Evolutionary conservation across 805 yeast genomes (phyloP).

Genomic region (Candida khao-thaluensis): DNA sequence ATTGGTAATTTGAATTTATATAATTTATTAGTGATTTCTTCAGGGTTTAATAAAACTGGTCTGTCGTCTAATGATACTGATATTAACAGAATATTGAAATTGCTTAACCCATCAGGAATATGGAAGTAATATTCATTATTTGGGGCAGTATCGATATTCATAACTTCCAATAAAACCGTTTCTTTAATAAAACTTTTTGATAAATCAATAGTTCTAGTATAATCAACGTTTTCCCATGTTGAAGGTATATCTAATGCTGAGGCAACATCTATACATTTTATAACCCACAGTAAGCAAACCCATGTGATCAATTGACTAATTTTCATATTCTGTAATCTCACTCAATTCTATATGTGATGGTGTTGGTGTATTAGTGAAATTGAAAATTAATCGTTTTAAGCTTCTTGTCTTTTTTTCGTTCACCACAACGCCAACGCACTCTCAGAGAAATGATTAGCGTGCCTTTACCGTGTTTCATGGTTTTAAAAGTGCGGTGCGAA

Average conservation of each 20-base stretch:
- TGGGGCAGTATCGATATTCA: slow-evolving; percentile 58
- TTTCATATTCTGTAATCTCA: neutral
- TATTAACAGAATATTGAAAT: slow-evolving; percentile 43
- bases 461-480: slow-evolving; percentile 8
- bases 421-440: no score
- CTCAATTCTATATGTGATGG: no score
- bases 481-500: slow-evolving; percentile 6
- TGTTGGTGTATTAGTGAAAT: no score
- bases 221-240: slow-evolving; percentile 57
- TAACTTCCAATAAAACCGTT: slow-evolving; percentile 50
- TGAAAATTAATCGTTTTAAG: no score
- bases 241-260: slow-evolving; percentile 4
- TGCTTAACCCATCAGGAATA: slow-evolving; percentile 49
- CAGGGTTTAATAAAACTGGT: slow-evolving; percentile 10
- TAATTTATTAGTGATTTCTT: slow-evolving; percentile 18
- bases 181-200: slow-evolving; percentile 66
- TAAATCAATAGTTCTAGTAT: slow-evolving; percentile 61
- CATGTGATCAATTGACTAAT: slow-evolving; percentile 1
- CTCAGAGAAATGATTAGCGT: no score
- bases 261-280: slow-evolving; percentile 6
- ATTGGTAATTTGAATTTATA: slow-evolving; percentile 50
- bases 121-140: slow-evolving; percentile 56
- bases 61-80: slow-evolving; percentile 33
- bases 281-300: neutral
- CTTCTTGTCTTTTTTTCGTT: no score